Conservation (phyloP, 176 grass and related monocot species). For the Zoysia pacifica region DNA sequence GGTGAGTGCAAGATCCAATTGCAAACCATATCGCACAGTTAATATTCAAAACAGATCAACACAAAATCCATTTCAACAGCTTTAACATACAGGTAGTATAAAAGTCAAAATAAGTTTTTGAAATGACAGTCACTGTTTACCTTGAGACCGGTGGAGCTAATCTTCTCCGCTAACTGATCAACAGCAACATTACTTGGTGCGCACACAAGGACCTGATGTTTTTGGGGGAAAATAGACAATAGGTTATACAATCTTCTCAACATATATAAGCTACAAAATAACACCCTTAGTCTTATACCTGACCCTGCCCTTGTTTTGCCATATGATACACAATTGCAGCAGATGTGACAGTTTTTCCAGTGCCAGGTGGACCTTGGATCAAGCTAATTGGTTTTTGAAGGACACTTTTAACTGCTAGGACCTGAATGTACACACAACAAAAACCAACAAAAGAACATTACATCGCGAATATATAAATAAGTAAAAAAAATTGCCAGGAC, state of each 20-base stretch:
- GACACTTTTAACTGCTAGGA: slow-evolving; percentile 98
- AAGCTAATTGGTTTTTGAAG: slow-evolving; percentile 99
- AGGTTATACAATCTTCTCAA: slow-evolving; percentile 3
- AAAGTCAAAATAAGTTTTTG: not conserved
- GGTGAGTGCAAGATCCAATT: slow-evolving; percentile 1
- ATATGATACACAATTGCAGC: slow-evolving; percentile 99
- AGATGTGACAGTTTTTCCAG: slow-evolving; percentile 98
- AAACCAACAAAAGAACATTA: slow-evolving; percentile 24
- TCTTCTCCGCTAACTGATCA: slow-evolving; percentile 98
- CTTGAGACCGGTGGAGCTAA: slow-evolving; percentile 96
- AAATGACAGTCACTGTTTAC: slow-evolving; percentile 42
- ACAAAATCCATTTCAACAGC: slow-evolving; percentile 7
- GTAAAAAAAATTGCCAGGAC: not conserved
- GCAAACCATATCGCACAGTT: not conserved
- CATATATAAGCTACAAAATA: slow-evolving; percentile 22
- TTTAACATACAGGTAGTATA: not conserved
- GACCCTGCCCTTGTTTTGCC: slow-evolving; percentile 99
- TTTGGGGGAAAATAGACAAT: not conserved
- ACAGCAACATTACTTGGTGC: slow-evolving; percentile 99
- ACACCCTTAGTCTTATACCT: slow-evolving; percentile 55
- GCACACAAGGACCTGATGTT: slow-evolving; percentile 86
- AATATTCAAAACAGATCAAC: slow-evolving; percentile 3
- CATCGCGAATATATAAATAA: slow-evolving; percentile 9
- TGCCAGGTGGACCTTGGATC: slow-evolving; percentile 98
- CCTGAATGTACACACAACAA: slow-evolving; percentile 46